Base-by-base conservation (phyloP, 108 stramenopile genomes). In the Skeletonema tropicum region DNA sequence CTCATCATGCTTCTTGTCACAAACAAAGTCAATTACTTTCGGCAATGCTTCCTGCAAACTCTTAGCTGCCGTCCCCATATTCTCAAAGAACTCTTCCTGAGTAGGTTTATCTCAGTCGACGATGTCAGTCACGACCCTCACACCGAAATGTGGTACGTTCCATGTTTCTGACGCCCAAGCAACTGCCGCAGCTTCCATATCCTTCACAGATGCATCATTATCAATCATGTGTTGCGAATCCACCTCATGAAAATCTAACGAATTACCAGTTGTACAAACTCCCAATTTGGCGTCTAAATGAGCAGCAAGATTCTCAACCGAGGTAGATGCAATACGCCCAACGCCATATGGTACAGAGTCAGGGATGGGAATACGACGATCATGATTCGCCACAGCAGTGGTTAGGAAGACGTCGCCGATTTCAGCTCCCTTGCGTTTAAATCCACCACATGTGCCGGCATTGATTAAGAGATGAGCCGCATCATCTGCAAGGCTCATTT, bases 121-220 rank as follows among this genome's bases (percentile, higher is more conserved):
- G 70, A 99, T 94, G 71, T 99, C 98, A 7, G 97, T 98, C 1
- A 98, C 97, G 5, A 99, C 98, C 83, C 98, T 99, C 52, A 98
- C 75, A 35, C 95, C 96, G 73, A 99, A 87, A 79, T 94, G 89
- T 3, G 97, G 97, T 15, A 84, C 84, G 6, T 79, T 45, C 70
- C 85, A 76, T 73, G 94, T 80, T 65, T 92, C 87, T 17, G 90
- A 87, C 15, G 88, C 80, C 92, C 93, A 97, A 8, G 94, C 97
- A 64, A 99, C 94, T 6, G 97, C 94, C 30, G 97, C 98, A 26
- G 94, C 96, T 85, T 99, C 98, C 98, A 99, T 99, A 84, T 98
- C 97, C 74, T 99, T 99, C 17, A 96, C 89, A 46, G 85, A 79
- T 8, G 98, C 98, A 62, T 97, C 92, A 66, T 92, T 92, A 29